Conservation (phyloP, 805 yeast genomes). For the Wickerhamiella kurtzmanii region DNA sequence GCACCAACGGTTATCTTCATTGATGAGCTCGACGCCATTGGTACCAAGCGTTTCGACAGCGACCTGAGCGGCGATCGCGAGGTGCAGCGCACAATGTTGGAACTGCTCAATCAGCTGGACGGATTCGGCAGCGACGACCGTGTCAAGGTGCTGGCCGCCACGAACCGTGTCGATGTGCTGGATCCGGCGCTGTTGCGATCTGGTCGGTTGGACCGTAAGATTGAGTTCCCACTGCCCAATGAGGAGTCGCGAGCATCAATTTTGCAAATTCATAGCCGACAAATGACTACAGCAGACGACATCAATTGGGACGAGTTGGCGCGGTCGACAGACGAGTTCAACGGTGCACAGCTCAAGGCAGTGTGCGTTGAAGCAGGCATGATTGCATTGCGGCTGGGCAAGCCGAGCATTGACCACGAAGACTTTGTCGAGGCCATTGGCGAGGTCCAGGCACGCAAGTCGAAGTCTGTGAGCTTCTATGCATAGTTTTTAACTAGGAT, state of each 20-base stretch:
- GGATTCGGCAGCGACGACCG: conserved; percentile 97
- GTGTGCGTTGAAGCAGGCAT: conserved; percentile 99
- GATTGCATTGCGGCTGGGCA: conserved; percentile 96
- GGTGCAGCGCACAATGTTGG: conserved; percentile 98
- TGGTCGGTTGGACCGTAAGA: conserved; percentile 94
- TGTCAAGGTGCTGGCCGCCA: conserved; percentile 94
- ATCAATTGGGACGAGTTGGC: conserved; percentile 98
- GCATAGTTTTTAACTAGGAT: conserved; percentile 39
- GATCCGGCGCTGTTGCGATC: conserved; percentile 98
- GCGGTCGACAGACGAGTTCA: conserved; percentile 94
- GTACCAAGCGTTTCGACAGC: conserved; percentile 94
- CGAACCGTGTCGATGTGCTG: conserved; percentile 92
- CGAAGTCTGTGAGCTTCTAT: conserved; percentile 88
- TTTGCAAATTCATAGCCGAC: conserved; percentile 91
- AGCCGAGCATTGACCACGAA: conserved; percentile 82
- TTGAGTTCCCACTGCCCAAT: conserved; percentile 93
- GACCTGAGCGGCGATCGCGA: conserved; percentile 97
- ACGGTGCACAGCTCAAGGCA: conserved; percentile 97
- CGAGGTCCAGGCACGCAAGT: conserved; percentile 95
- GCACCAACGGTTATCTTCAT: conserved; percentile 97
- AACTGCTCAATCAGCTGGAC: conserved; percentile 88
- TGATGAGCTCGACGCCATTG: conserved; percentile 97
- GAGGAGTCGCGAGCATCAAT: conserved; percentile 97
- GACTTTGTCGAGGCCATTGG: conserved; percentile 97
- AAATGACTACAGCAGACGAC: conserved; percentile 74